Conservation (phyloP, 768 basidiomycete genomes). For the Coprinopsis strossmayeri region DNA sequence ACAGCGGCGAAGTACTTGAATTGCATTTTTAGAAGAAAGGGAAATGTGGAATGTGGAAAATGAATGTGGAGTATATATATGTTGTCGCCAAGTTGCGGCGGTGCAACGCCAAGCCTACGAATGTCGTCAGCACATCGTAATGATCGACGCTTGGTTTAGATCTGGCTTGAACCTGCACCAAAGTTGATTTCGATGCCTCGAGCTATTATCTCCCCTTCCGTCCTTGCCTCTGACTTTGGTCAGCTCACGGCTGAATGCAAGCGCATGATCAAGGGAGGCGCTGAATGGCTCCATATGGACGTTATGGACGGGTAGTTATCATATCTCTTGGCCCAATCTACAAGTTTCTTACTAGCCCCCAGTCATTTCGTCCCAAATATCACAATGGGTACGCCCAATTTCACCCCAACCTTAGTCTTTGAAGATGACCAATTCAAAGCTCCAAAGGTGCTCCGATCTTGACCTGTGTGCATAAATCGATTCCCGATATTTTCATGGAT, state of each 20-base stretch:
- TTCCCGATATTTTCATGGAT: conserved; percentile 98
- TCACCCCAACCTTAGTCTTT: neutral
- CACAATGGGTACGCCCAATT: conserved; percentile 69
- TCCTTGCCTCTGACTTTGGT: conserved; percentile 96
- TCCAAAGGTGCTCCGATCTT: conserved; percentile 80
- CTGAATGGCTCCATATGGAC: conserved; percentile 99
- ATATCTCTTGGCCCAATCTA: conserved; percentile 1
- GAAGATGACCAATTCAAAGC: conserved; percentile 1
- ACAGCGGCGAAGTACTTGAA: conserved; percentile 28
- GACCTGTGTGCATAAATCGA: conserved; percentile 73
- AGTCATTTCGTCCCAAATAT: conserved; percentile 99
- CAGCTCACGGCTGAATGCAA: conserved; percentile 93
- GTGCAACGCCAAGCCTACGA: conserved; percentile 4
- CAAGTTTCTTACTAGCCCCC: neutral
- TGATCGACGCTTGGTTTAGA: neutral
- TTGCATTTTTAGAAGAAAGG: conserved; percentile 29
- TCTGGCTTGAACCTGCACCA: too few species aligned
- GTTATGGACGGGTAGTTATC: conserved; percentile 89
- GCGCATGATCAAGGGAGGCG: conserved; percentile 91
- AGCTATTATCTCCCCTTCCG: conserved; percentile 94
- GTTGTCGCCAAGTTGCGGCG: neutral
- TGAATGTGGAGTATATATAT: neutral
- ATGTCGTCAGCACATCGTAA: neutral
- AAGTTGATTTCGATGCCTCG: conserved; percentile 54
- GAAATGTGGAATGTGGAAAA: conserved; percentile 9